Evolutionary conservation across 257 asterid genomes (phyloP).

Genomic region (Nicotiana paniculata): DNA sequence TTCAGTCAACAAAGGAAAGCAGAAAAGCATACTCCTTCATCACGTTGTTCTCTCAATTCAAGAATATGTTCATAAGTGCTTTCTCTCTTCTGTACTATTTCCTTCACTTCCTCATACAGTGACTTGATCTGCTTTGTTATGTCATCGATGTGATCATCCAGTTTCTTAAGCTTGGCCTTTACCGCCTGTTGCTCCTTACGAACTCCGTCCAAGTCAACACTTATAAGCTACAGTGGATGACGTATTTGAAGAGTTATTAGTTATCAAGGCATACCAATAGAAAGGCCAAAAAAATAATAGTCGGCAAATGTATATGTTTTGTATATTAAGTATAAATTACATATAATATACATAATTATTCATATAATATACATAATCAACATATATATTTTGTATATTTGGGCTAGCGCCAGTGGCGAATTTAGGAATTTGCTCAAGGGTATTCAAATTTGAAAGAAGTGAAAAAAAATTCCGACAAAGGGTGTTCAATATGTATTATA

Average conservation of each 20-base stretch:
- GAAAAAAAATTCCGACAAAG: no score
- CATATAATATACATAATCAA: no score
- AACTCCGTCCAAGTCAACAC: slow-evolving; percentile 71
- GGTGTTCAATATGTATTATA: no score
- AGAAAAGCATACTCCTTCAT: slow-evolving; percentile 51
- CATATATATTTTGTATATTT: no score
- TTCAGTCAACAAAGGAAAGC: background rate
- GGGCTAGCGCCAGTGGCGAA: no score
- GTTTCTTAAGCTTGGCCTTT: slow-evolving; percentile 49
- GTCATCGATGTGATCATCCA: slow-evolving; percentile 48
- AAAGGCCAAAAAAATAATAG: background rate
- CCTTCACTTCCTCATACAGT: slow-evolving; percentile 55
- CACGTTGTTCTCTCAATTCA: slow-evolving; percentile 61
- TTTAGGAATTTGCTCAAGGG: no score
- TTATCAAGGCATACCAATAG: background rate
- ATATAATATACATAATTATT: no score
- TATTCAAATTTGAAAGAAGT: no score
- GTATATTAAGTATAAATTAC: no score
- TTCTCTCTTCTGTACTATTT: slow-evolving; percentile 49
- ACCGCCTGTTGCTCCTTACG: slow-evolving; percentile 59
- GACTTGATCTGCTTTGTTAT: slow-evolving; percentile 40
- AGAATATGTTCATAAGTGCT: slow-evolving; percentile 37
- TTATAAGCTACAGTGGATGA: slow-evolving; percentile 42
- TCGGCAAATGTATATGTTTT: no score
- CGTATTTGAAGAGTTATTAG: background rate